phyloP scores from a whole-genome alignment of 2,329 filamentous ascomycete species.

The Nemania sp. region DNA sequence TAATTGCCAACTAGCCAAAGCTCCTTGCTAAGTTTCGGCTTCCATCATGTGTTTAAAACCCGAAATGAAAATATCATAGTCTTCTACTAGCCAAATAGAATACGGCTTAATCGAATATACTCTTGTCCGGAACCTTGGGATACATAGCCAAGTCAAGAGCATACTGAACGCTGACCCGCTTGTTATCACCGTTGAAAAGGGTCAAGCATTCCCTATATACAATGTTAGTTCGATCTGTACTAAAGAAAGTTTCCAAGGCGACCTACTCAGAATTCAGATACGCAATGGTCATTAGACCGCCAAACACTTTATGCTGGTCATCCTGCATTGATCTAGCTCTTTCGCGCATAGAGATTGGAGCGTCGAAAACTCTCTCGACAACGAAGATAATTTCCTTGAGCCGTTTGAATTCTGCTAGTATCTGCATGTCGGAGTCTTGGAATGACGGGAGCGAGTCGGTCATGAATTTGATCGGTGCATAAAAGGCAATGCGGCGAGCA shows the following conservation, averaged over 20 bases:
- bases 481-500: constrained; percentile 10
- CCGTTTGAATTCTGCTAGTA: constrained; percentile 6
- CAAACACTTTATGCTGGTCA: neutral
- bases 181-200: neutral
- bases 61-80: too few species aligned
- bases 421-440: neutral
- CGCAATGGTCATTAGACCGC: neutral
- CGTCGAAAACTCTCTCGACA: neutral
- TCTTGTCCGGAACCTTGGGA: neutral
- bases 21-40: too few species aligned
- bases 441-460: neutral
- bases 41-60: too few species aligned
- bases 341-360: neutral
- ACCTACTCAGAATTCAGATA: neutral
- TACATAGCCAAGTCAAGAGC: neutral
- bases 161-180: neutral
- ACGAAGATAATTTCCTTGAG: constrained; percentile 12
- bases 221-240: neutral
- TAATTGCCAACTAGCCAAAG: too few species aligned
- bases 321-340: neutral
- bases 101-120: neutral
- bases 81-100: neutral
- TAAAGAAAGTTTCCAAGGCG: neutral
- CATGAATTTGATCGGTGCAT: too few species aligned
- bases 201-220: neutral